phyloP scores from a whole-genome alignment of 179 eudicot genomes.

The Pouteria campechiana region DNA sequence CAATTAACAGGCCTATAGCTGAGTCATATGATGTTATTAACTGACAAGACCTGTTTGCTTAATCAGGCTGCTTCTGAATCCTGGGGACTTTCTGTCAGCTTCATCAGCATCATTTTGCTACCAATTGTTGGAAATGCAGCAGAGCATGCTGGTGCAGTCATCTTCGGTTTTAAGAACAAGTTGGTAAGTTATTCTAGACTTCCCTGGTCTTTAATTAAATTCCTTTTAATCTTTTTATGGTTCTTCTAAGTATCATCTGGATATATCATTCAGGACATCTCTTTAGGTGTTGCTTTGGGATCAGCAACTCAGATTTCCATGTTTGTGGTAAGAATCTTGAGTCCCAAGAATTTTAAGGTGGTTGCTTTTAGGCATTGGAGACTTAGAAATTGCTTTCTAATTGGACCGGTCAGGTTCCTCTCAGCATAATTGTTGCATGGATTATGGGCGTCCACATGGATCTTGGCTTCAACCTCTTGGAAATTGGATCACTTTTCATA shows the following conservation, averaged over 20 bases:
- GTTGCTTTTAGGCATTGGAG: no score
- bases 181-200: slow-evolving; percentile 32
- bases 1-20: no score
- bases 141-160: slow-evolving; percentile 91
- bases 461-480: slow-evolving; percentile 59
- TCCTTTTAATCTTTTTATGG: not conserved
- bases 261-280: slow-evolving; percentile 49
- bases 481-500: slow-evolving; percentile 58
- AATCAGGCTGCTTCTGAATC: slow-evolving; percentile 62
- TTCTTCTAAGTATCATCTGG: not conserved
- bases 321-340: slow-evolving; percentile 60
- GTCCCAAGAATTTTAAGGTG: not conserved
- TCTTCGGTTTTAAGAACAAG: slow-evolving; percentile 85
- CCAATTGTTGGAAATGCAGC: slow-evolving; percentile 98
- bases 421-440: slow-evolving; percentile 69
- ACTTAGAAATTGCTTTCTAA: not conserved
- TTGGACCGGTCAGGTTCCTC: slow-evolving; percentile 39
- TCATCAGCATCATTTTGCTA: slow-evolving; percentile 80
- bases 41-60: no score
- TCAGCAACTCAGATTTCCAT: slow-evolving; percentile 83
- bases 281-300: slow-evolving; percentile 88
- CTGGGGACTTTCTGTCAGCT: slow-evolving; percentile 83
- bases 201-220: no score
- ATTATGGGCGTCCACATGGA: slow-evolving; percentile 59
- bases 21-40: no score